Base-by-base conservation (phyloP, 352 stramenopile genomes). In the Pythium aquatile region DNA sequence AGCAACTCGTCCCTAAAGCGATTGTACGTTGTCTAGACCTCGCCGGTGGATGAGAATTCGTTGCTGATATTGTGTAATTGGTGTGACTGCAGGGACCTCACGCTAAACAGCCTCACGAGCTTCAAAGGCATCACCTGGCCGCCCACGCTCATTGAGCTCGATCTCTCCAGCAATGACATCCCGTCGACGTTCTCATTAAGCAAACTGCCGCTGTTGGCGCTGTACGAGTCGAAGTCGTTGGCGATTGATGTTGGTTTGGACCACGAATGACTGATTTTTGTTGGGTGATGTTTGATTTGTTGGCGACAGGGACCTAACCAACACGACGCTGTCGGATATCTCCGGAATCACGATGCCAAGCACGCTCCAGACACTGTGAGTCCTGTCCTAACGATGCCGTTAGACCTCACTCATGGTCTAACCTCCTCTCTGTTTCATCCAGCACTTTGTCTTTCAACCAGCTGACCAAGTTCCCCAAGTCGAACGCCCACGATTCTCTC, bases 381-480 rank as follows among this genome's bases (percentile, higher is more conserved):
- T 70, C 10, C 29, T 32, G 64, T 70, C 10, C 29, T 32, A 29
- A 49, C 11, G 10, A 8, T 16, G 14, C 2, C 33, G 13, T 33
- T 37, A 35, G 17, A 32, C 55, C 52, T n/a, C n/a, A 10, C 39
- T 13, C 8, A 17, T 53, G 30, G 17, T 57, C 61, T 63, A 37
- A 56, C 32, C 4, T 2, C 6, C 29, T 7, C 59, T 7, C 58
- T 17, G n/a, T 33, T 47, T 16, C 13, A 14, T 61, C 44, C 55
- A 70, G 57, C 30, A 60, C 20, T 56, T 28, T 60, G 33, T 37
- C 65, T 20, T 67, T 49, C 47, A 72, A 73, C 39, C n/a, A 46
- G 13, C 55, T 68, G 13, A 63, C 58, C 58, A 65, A 60, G 26
- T 58, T 66, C 30, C 65, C 53, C 11, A 3, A 40, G 2, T 52